Evolutionary conservation across 225 moss, liverwort and hornwort species (phyloP).

Genomic region (Pseudisothecium myosuroides): DNA sequence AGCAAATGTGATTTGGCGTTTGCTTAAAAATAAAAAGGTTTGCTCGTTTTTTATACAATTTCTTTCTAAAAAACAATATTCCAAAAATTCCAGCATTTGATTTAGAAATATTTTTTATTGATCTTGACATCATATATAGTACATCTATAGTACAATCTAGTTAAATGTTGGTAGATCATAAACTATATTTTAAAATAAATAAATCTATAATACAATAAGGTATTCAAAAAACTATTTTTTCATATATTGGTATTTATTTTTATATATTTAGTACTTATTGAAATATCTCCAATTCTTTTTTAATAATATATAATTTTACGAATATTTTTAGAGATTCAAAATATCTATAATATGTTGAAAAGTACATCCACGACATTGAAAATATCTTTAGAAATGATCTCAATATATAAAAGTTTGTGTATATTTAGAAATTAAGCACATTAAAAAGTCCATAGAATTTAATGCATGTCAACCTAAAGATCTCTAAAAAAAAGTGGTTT

Average conservation of each 20-base stretch:
- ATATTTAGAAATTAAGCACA: not conserved
- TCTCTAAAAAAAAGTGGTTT: not conserved
- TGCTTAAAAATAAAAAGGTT: too few species aligned
- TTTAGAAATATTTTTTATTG: not conserved
- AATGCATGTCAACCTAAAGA: not conserved
- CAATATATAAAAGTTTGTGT: too few species aligned
- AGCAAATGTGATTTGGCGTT: not conserved
- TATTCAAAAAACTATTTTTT: too few species aligned
- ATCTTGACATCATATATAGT: accelerated
- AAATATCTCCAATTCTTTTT: not conserved
- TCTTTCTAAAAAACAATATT: not conserved
- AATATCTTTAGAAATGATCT: not conserved
- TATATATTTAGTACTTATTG: not conserved
- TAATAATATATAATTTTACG: too few species aligned
- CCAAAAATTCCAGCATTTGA: accelerated
- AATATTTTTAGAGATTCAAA: not conserved
- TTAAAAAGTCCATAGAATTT: not conserved
- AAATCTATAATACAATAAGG: too few species aligned
- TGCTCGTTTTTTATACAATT: too few species aligned
- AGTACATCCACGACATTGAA: too few species aligned
- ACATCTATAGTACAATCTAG: not conserved
- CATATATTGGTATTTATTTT: too few species aligned
- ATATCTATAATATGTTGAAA: too few species aligned
- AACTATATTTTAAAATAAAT: not conserved
- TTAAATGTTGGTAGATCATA: not conserved